Conservation (phyloP, 164 flowering plant genomes). For the Kingdonia uniflora region DNA sequence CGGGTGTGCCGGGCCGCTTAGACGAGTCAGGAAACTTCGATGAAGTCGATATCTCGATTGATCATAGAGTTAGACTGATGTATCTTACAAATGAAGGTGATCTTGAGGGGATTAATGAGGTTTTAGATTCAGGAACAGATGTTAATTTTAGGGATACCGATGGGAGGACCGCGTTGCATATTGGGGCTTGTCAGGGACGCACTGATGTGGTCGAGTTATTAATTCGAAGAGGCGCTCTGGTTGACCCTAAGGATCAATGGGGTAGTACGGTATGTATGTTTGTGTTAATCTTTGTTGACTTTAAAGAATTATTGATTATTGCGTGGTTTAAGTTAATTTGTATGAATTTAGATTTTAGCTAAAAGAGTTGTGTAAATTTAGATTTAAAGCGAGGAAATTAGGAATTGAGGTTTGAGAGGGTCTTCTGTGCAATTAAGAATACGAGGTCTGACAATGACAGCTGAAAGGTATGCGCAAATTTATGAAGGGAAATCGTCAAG, state of each 20-base stretch:
- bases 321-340: no score
- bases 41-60: conserved; percentile 15
- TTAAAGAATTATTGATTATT: no score
- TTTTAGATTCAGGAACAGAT: conserved; percentile 51
- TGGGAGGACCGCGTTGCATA: conserved; percentile 67
- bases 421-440: no score
- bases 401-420: no score
- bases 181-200: conserved; percentile 79
- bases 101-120: conserved; percentile 57
- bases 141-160: conserved; percentile 69
- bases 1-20: conserved; percentile 46
- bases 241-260: conserved; percentile 80
- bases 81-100: conserved; percentile 68
- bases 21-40: background rate
- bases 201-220: conserved; percentile 49
- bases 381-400: no score
- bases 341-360: no score
- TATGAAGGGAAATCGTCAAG: no score
- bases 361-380: no score
- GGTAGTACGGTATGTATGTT: conserved; percentile 69
- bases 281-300: no score
- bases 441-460: no score
- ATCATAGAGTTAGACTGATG: conserved; percentile 51
- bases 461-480: no score
- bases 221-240: conserved; percentile 39